Conservation (phyloP, 306 rosid genomes). For the Ammopiptanthus mongolicus region DNA sequence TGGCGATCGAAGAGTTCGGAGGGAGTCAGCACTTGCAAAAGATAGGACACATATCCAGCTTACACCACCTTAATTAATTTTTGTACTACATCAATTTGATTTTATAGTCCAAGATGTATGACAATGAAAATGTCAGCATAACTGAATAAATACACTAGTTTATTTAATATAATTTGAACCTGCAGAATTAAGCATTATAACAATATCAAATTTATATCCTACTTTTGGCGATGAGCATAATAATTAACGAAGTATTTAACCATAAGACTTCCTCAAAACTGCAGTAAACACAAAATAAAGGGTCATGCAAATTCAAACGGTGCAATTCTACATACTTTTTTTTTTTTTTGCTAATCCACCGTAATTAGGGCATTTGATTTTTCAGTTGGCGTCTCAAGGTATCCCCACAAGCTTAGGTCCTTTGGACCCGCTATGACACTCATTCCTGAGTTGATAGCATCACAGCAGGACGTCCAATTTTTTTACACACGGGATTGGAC, state of each 20-base stretch:
- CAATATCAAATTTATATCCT: neutral
- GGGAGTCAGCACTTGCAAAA: constrained; percentile 83
- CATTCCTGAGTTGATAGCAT: too few species aligned
- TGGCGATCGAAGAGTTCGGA: constrained; percentile 65
- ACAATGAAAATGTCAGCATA: neutral
- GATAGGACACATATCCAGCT: neutral
- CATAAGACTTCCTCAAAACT: neutral
- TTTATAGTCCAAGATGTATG: neutral
- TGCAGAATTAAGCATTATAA: neutral
- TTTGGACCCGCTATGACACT: too few species aligned
- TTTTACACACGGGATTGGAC: too few species aligned
- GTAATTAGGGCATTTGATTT: too few species aligned
- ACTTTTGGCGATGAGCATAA: neutral
- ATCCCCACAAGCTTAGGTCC: too few species aligned
- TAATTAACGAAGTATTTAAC: neutral
- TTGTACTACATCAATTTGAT: neutral
- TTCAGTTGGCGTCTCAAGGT: too few species aligned
- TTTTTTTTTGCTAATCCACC: too few species aligned
- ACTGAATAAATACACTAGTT: neutral
- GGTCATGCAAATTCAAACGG: neutral
- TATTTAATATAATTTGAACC: neutral
- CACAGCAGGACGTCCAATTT: too few species aligned
- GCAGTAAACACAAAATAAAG: neutral
- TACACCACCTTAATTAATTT: neutral
- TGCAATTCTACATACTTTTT: constrained; percentile 60